Percentiles rank a stretch among this genome's conserved stretches.
phyloP scores from a whole-genome alignment of 176 grass and related monocot species.

The Cenchrus fungigraminus region DNA sequence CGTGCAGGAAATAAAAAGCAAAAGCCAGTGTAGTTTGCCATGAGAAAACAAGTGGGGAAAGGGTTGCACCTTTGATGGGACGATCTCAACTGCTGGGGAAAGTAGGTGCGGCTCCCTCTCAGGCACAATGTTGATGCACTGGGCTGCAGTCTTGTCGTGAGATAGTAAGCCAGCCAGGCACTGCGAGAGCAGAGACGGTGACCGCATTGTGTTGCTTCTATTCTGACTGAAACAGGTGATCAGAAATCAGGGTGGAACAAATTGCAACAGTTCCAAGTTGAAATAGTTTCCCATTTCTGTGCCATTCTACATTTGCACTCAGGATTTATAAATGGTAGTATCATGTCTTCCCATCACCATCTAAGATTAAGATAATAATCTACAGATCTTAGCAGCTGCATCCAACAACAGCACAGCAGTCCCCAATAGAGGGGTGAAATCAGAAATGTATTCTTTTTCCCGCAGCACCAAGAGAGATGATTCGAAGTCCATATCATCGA shows the following conservation, averaged over 20 bases:
- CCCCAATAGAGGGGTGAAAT: background rate
- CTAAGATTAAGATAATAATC: background rate
- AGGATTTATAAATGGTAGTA: background rate
- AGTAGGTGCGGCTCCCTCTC: slow-evolving; percentile 58
- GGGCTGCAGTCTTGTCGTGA: slow-evolving; percentile 50
- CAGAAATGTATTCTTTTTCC: background rate
- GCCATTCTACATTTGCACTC: background rate
- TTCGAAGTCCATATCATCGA: background rate
- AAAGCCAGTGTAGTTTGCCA: background rate
- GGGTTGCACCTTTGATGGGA: slow-evolving; percentile 61
- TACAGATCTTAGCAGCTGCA: background rate
- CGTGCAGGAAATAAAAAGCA: background rate
- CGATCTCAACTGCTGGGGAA: slow-evolving; percentile 67
- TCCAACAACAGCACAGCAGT: background rate
- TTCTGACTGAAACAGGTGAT: slow-evolving; percentile 21
- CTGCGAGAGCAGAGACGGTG: slow-evolving; percentile 55
- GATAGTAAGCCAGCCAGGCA: slow-evolving; percentile 63
- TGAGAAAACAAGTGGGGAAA: background rate
- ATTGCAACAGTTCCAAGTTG: background rate
- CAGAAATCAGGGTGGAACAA: background rate
- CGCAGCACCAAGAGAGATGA: background rate
- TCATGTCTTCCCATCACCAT: background rate
- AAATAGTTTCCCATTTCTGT: background rate
- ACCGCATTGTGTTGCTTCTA: slow-evolving; percentile 45
- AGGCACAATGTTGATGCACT: slow-evolving; percentile 51